Evolutionary conservation across 2,329 filamentous ascomycete species (phyloP), one percentile per base, ranked within the genome.

Genomic region (Xylariales sp.): DNA sequence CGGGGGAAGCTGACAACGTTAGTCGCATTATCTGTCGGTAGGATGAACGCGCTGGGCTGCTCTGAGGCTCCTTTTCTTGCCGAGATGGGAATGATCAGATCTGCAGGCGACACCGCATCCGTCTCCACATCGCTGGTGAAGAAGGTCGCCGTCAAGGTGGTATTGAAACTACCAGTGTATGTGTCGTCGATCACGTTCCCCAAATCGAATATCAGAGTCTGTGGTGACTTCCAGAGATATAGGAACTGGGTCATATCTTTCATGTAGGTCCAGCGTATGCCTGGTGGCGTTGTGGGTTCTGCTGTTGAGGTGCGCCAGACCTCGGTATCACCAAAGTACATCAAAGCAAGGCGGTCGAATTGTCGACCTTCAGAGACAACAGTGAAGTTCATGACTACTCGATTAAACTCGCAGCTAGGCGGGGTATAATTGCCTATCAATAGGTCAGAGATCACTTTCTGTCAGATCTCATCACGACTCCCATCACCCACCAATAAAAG

Each of bases 281-380:
- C 81, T 44, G 66, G 66, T 2, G 57, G 42, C 19, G 31, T 47
- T 0, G 76, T 83, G 3, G 82, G 82, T 56, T 86, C 82, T 4
- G 81, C 79, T 3, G 82, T 86, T 11, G 78, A 84, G 4, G 80
- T 84, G 12, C 82, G 69, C 59, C 79, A 84, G 1, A 86, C 69
- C 57, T 86, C 82, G 10, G 72, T 73, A 53, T 84, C 78, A 18
- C 74, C 74, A 29, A 86, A 68, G 44, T 76, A 85, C 68, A 86
- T 74, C 7, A 80, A 55, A 4, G 73, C 81, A 8, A 86, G 61
- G 24, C 81, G 68, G 52, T 86, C 82, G 56, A 74, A 85, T 48
- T 86, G 82, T 7, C 71, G 69, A 4, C 82, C 82, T 49, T 64
- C 61, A 10, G 77, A 81, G 1, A 71, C 75, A n/a, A 83, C 78